Evolutionary conservation across 805 yeast genomes (phyloP).

Genomic region (Candida boleticola): DNA sequence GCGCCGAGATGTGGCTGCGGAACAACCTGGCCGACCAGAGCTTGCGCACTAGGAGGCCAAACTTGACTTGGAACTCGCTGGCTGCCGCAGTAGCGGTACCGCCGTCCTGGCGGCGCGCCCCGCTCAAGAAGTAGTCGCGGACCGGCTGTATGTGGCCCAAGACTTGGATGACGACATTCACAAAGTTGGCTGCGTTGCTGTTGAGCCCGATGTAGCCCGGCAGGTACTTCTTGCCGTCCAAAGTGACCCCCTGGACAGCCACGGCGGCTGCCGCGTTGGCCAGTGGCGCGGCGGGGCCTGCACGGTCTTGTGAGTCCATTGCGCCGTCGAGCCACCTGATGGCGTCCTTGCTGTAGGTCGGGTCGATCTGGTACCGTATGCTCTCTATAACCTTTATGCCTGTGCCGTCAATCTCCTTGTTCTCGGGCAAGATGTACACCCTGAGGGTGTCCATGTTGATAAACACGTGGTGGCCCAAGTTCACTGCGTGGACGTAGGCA

Average conservation of each 20-base stretch:
- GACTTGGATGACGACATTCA: conserved; percentile 56
- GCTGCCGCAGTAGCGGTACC: too few species aligned
- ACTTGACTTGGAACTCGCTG: conserved; percentile 20
- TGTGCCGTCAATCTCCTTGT: conserved; percentile 29
- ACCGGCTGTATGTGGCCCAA: conserved; percentile 53
- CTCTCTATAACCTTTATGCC: conserved; percentile 41
- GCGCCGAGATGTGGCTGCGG: conserved; percentile 64
- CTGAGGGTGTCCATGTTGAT: conserved; percentile 51
- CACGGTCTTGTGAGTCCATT: neutral
- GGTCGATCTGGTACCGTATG: conserved; percentile 52
- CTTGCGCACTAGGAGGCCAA: conserved; percentile 51
- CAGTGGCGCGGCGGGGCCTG: too few species aligned
- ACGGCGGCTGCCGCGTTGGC: too few species aligned
- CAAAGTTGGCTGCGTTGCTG: conserved; percentile 52
- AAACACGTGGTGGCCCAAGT: conserved; percentile 61
- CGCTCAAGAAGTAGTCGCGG: conserved; percentile 31
- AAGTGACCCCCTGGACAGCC: conserved; percentile 1
- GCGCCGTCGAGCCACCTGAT: neutral
- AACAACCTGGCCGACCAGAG: conserved; percentile 64
- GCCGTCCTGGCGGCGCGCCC: too few species aligned
- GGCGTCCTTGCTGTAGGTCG: conserved; percentile 37
- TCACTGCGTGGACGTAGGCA: conserved; percentile 66
- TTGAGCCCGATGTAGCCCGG: conserved; percentile 71
- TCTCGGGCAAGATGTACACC: conserved; percentile 64
- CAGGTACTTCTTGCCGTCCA: conserved; percentile 43